phyloP scores from a whole-genome alignment of 495 filamentous ascomycete species.

The Usnea hakonensis region DNA sequence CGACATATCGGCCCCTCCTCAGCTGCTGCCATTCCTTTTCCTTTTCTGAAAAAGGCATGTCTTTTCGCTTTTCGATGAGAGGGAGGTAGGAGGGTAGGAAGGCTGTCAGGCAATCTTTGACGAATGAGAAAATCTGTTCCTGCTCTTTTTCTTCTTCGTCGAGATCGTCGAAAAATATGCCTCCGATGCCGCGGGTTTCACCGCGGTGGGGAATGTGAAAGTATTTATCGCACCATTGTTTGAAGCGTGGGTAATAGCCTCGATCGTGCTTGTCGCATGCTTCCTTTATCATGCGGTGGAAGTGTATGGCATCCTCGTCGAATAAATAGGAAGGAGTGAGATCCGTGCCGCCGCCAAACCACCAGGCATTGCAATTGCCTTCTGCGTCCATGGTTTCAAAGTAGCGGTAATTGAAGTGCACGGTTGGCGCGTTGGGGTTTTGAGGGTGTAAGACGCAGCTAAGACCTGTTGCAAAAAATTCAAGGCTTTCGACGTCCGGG shows the following conservation, averaged over 20 bases:
- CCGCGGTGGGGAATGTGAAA: constrained; percentile 87
- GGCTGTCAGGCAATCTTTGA: constrained; percentile 71
- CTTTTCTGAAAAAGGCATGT: constrained; percentile 74
- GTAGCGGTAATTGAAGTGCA: constrained; percentile 98
- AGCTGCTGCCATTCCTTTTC: constrained; percentile 98
- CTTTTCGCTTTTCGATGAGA: constrained; percentile 78
- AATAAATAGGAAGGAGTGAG: constrained; percentile 91
- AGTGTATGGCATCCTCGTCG: constrained; percentile 93
- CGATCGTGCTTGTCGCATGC: constrained; percentile 91
- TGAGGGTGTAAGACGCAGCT: constrained; percentile 86
- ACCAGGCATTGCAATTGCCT: constrained; percentile 74
- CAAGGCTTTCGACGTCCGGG: constrained; percentile 65
- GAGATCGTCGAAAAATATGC: constrained; percentile 98
- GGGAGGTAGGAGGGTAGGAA: constrained; percentile 91
- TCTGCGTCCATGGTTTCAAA: constrained; percentile 75
- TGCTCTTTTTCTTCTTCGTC: constrained; percentile 79
- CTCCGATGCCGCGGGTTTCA: constrained; percentile 84
- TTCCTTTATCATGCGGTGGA: constrained; percentile 88
- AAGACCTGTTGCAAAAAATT: constrained; percentile 91
- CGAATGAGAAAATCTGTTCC: constrained; percentile 87
- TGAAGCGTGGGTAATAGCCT: constrained; percentile 89
- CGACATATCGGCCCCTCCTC: constrained; percentile 85
- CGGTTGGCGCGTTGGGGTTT: constrained; percentile 95
- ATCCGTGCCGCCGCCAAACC: constrained; percentile 95
- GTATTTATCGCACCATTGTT: constrained; percentile 97